Evolutionary conservation across 2,329 filamentous ascomycete genomes (phyloP).

Genomic region (Metarhizium album): DNA sequence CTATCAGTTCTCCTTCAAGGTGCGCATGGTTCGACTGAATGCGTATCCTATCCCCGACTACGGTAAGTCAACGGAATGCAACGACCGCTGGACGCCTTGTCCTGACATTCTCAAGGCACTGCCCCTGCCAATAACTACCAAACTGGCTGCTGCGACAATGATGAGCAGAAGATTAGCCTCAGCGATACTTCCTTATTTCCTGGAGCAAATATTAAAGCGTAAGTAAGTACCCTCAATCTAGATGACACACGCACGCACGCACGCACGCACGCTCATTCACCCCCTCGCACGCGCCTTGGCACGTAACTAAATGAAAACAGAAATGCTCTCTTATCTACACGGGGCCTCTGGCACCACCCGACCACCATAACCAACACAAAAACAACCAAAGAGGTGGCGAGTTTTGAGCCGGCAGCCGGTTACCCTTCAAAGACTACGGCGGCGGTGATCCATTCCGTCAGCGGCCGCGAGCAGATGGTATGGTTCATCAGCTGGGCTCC

Average conservation of each 20-base stretch:
- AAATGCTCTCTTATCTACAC: slow-evolving; percentile 34
- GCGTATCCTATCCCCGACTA: slow-evolving; percentile 42
- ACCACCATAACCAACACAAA: slow-evolving; percentile 41
- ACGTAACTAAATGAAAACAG: slow-evolving; percentile 5
- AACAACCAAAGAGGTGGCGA: slow-evolving; percentile 43
- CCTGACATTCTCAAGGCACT: background rate
- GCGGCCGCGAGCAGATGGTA: slow-evolving; percentile 48
- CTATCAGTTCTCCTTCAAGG: slow-evolving; percentile 47
- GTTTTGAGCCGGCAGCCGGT: slow-evolving; percentile 34
- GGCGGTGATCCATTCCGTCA: slow-evolving; percentile 49
- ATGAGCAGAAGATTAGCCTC: background rate
- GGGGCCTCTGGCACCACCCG: slow-evolving; percentile 48
- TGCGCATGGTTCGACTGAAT: slow-evolving; percentile 50
- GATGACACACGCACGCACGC: slow-evolving; percentile 11
- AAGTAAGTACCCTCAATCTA: background rate
- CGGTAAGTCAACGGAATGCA: slow-evolving; percentile 26
- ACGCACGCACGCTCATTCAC: background rate
- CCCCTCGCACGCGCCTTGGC: too few relatives aligned
- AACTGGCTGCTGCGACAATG: background rate
- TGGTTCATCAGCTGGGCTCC: slow-evolving; percentile 44
- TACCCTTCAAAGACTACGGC: slow-evolving; percentile 33
- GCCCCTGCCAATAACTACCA: background rate
- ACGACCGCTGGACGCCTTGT: slow-evolving; percentile 22
- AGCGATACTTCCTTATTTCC: background rate
- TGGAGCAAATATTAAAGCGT: background rate